phyloP scores from a whole-genome alignment of 176 grass and related monocot genomes.

The Carex parvula region DNA sequence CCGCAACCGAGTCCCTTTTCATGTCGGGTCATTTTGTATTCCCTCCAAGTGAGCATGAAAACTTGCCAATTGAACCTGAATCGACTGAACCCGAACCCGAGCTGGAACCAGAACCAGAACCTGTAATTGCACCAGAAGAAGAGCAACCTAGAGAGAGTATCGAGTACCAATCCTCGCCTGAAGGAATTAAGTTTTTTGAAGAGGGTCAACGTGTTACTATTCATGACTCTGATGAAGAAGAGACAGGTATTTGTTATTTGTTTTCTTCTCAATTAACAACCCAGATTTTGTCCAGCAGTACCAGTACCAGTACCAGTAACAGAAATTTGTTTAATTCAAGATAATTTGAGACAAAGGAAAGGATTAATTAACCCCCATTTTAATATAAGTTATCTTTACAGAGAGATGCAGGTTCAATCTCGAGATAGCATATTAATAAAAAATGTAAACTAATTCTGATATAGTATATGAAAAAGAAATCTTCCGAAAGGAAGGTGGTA shows the following conservation, averaged over 20 bases:
- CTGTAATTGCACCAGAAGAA: background rate
- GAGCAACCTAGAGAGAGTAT: slow-evolving; percentile 7
- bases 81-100: background rate
- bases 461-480: background rate
- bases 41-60: slow-evolving; percentile 81
- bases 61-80: slow-evolving; percentile 60
- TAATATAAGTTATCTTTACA: background rate
- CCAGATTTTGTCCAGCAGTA: background rate
- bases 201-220: slow-evolving; percentile 20
- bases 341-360: background rate
- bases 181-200: slow-evolving; percentile 23
- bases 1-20: slow-evolving; percentile 9
- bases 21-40: slow-evolving; percentile 62
- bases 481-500: background rate
- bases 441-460: background rate
- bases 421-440: too few species aligned
- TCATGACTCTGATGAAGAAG: slow-evolving; percentile 17
- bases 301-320: background rate
- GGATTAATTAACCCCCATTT: background rate
- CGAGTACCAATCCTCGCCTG: background rate
- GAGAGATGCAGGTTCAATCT: too few species aligned
- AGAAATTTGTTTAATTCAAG: background rate
- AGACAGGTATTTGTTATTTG: slow-evolving; percentile 23
- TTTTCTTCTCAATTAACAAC: background rate
- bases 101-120: background rate